Conservation (phyloP, 108 stramenopile genomes). For the Nannochloropsis gaditana region DNA sequence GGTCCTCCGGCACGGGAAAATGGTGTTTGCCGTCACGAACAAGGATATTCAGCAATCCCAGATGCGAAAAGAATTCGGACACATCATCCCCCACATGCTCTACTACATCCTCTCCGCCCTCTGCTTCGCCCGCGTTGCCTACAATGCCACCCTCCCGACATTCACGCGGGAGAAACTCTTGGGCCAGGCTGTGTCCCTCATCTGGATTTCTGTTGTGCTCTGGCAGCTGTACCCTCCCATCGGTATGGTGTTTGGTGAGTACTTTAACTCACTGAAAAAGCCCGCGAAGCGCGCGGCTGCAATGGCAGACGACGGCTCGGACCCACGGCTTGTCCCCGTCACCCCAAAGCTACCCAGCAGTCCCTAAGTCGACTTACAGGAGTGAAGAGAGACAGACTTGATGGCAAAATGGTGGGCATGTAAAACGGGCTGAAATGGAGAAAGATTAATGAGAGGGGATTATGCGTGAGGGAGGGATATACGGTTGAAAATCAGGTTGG, state of each 20-base stretch:
- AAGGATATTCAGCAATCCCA: not conserved
- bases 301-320: not conserved
- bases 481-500: too few species aligned
- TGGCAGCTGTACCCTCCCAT: slow-evolving; percentile 15
- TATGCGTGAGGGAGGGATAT: too few species aligned
- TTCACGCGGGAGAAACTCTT: not conserved
- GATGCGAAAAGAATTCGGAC: not conserved
- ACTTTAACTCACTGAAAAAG: not conserved
- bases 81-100: not conserved
- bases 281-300: not conserved
- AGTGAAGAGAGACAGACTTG: not conserved
- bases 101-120: not conserved
- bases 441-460: too few species aligned
- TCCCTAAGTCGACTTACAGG: not conserved
- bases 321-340: not conserved
- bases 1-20: not conserved
- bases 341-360: not conserved
- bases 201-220: not conserved
- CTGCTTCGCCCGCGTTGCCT: not conserved
- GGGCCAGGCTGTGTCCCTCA: not conserved
- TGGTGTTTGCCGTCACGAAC: not conserved
- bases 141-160: not conserved
- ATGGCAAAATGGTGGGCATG: not conserved
- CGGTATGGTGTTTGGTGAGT: slow-evolving; percentile 14
- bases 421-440: too few species aligned